A percentile compares a stretch with the other conserved stretches of the same genome.
These are phyloP conservation scores for Pseudogymnoascus sp. DNA, from an alignment of 2,329 filamentous ascomycete genomes.

Conservation along the genomic window DNA sequence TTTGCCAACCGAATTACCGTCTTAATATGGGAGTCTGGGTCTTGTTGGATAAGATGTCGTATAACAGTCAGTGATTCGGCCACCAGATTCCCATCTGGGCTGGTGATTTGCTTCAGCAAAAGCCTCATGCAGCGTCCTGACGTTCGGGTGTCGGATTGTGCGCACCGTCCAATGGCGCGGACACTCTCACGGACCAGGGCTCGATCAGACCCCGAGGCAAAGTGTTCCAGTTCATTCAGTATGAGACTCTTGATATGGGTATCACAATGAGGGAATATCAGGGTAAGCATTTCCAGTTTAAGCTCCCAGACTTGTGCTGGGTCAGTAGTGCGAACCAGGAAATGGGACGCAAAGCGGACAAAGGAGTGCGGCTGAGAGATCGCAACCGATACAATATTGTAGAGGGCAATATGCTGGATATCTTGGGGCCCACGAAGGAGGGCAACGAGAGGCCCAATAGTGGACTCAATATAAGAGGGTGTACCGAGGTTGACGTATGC, in stretches of 20 bases:
- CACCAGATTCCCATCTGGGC: conserved; percentile 77
- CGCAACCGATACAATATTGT: conserved; percentile 93
- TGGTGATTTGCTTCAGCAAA: conserved; percentile 79
- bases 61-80: conserved; percentile 94
- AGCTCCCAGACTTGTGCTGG: conserved; percentile 76
- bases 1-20: conserved; percentile 87
- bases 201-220: conserved; percentile 69
- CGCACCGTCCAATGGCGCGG: conserved; percentile 86
- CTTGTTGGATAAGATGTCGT: conserved; percentile 87
- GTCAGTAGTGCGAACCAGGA: conserved; percentile 76
- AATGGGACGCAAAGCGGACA: conserved; percentile 80
- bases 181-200: conserved; percentile 82
- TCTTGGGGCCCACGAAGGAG: conserved; percentile 78
- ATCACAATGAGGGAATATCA: conserved; percentile 80
- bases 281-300: conserved; percentile 83
- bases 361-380: conserved; percentile 71
- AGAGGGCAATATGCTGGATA: conserved; percentile 81
- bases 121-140: conserved; percentile 75
- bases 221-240: conserved; percentile 88
- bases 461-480: conserved; percentile 62
- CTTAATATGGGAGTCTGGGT: conserved; percentile 69
- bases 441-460: conserved; percentile 78
- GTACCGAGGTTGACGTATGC: conserved; percentile 83
- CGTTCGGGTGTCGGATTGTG: conserved; percentile 65
- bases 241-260: conserved; percentile 75